Evolutionary conservation across 1,139 yeast species (phyloP).

Genomic region (Suhomyces wounanorum): DNA sequence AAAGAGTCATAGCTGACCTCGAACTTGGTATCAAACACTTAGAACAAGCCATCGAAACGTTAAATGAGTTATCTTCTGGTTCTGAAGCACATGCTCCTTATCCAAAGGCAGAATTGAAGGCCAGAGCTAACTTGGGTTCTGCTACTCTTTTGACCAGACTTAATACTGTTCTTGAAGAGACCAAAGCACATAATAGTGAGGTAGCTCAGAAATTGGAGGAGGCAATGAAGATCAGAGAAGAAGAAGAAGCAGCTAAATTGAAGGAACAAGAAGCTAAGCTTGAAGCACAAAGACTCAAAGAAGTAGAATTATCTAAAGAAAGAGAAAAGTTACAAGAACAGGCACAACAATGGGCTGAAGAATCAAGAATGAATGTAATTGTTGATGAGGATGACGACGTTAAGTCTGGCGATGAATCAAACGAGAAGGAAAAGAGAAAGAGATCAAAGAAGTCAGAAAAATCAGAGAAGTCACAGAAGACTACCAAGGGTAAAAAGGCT

Average conservation of each 20-base stretch:
- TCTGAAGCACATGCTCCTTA: slow-evolving; percentile 67
- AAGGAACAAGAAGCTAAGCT: slow-evolving; percentile 42
- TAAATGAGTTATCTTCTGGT: slow-evolving; percentile 59
- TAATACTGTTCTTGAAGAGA: slow-evolving; percentile 70
- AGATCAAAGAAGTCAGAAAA: slow-evolving; percentile 21
- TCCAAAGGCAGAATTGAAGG: slow-evolving; percentile 74
- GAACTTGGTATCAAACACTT: slow-evolving; percentile 59
- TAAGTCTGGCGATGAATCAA: slow-evolving; percentile 23
- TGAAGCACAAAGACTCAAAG: slow-evolving; percentile 45
- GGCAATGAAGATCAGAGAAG: slow-evolving; percentile 68
- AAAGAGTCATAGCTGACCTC: slow-evolving; percentile 65
- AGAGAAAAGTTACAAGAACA: slow-evolving; percentile 75
- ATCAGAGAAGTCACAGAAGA: slow-evolving; percentile 1
- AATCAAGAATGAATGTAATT: slow-evolving; percentile 39
- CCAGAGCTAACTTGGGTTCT: slow-evolving; percentile 83
- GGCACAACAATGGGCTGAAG: slow-evolving; percentile 80
- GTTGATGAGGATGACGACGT: slow-evolving; percentile 41
- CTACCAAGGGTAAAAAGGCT: slow-evolving; percentile 7
- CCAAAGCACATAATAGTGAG: slow-evolving; percentile 63
- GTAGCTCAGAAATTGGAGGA: slow-evolving; percentile 65
- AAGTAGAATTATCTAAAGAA: slow-evolving; percentile 62
- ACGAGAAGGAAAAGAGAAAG: slow-evolving; percentile 23
- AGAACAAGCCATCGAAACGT: slow-evolving; percentile 59
- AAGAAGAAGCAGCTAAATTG: slow-evolving; percentile 48
- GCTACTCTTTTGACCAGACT: slow-evolving; percentile 74